Evolutionary conservation across 805 yeast genomes (phyloP), one percentile per base, ranked within the genome.

Genomic region (Pichia membranifaciens): DNA sequence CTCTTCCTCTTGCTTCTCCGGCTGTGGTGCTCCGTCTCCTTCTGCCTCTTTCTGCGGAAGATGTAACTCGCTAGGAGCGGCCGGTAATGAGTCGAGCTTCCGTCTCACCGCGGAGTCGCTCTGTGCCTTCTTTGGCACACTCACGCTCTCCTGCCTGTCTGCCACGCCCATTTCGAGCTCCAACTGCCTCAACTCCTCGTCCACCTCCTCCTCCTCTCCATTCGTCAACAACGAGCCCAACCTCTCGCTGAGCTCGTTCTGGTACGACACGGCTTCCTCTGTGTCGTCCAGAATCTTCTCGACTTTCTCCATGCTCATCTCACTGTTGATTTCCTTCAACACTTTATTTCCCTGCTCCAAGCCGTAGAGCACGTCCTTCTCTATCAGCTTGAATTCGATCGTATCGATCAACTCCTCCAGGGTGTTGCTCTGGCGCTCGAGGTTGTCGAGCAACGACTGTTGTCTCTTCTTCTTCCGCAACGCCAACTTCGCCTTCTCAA

Each of bases 351-450:
- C 98, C 54, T 84, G 82, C 55, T 81, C 74, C 28, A 93, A 69
- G 0, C 97, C 96, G 49, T 75, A 76, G 3, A 90, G 55, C 37
- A 93, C 89, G 57, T 89, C 96, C 52, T 81, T 79, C 61, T 93
- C 98, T 29, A 93, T 81, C 49, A 87, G 67, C 58, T 95, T 91
- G 68, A 88, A 89, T 65, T 93, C 98, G 33, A 93, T 84, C 9
- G 82, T 82, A 20, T 81, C 76, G 8, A 87, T 84, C 62, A 93
- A 75, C 50, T 79, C 76, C 62, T 91, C 97, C 33, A 93, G 65
- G 34, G 85, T 84, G 48, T 81, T 83, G 28, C 90, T 69, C 65
- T 93, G 99, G 38, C 75, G 79, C 34, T 81, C 84, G 0, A 96
- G 84, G 54, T 82, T 83, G 21, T 68, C 68, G 2, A 91, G 68